These are phyloP conservation scores for Astrocystis sublimbata DNA, from an alignment of 495 filamentous ascomycete species.

Conservation along the genomic window DNA sequence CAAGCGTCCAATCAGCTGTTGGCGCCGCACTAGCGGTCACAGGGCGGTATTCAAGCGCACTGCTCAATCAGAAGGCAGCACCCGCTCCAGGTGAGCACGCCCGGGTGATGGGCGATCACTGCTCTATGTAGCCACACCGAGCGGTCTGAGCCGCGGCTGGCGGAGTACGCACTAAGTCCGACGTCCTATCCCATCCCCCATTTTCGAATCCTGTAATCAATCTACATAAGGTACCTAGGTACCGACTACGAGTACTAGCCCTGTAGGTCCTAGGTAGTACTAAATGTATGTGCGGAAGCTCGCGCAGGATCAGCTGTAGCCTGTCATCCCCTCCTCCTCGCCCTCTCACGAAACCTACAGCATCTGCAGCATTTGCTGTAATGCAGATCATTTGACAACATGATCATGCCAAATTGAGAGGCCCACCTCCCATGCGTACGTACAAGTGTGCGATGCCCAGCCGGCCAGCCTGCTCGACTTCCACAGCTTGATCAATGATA, in stretches of 20 bases:
- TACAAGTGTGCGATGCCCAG: too few species aligned
- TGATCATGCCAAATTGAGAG: conserved; percentile 9
- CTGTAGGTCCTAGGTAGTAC: too few species aligned
- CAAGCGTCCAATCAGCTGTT: conserved; percentile 13
- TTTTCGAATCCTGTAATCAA: too few species aligned
- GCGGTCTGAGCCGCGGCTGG: conserved; percentile 10
- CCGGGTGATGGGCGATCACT: conserved; percentile 12
- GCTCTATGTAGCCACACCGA: conserved; percentile 16
- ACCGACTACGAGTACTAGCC: too few species aligned
- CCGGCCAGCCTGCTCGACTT: too few species aligned
- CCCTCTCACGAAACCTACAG: conserved; percentile 9
- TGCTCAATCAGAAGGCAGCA: conserved; percentile 2
- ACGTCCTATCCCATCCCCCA: too few species aligned
- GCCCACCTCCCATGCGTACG: not conserved
- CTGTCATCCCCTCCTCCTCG: too few species aligned
- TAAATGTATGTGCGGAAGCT: not conserved
- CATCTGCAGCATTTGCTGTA: not conserved
- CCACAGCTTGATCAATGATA: too few species aligned
- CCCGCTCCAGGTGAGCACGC: conserved; percentile 13
- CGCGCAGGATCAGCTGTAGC: not conserved
- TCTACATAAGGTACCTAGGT: too few species aligned
- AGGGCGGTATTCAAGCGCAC: conserved; percentile 6
- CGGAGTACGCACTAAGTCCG: not conserved
- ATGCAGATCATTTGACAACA: conserved; percentile 16
- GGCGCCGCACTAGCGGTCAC: conserved; percentile 8